A percentile compares a stretch with the other conserved stretches of the same genome.
These are phyloP conservation scores for Pyrus betulifolia DNA, from an alignment of 306 rosid species.

Conservation along the genomic window DNA sequence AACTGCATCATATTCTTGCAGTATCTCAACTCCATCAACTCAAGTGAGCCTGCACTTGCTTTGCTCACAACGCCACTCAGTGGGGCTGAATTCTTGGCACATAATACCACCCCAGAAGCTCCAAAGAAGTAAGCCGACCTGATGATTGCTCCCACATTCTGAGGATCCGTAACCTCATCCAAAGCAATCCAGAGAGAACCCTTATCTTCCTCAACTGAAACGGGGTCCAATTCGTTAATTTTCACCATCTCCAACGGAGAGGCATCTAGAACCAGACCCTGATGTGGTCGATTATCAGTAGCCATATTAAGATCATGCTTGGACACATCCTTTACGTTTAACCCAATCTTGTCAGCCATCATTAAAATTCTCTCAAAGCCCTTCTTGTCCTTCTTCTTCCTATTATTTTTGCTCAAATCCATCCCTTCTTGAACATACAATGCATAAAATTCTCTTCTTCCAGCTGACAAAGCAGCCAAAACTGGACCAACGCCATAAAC, in stretches of 20 bases:
- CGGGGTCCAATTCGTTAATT: constrained; percentile 60
- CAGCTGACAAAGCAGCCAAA: constrained; percentile 88
- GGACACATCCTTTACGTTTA: constrained; percentile 56
- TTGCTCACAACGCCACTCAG: constrained; percentile 90
- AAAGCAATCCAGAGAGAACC: constrained; percentile 84
- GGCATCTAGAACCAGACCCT: constrained; percentile 85
- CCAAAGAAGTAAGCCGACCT: constrained; percentile 90
- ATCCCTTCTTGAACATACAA: constrained; percentile 81
- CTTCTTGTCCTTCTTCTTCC: constrained; percentile 96
- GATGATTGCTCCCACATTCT: constrained; percentile 85
- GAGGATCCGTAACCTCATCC: constrained; percentile 97
- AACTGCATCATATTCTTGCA: constrained; percentile 97
- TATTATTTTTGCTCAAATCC: constrained; percentile 69
- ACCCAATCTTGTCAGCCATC: constrained; percentile 62
- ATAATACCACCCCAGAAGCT: constrained; percentile 78
- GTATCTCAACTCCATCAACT: constrained; percentile 79
- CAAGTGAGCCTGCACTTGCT: constrained; percentile 95
- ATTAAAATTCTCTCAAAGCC: constrained; percentile 73
- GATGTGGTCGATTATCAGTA: constrained; percentile 90
- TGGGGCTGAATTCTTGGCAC: constrained; percentile 93
- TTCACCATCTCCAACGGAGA: constrained; percentile 88
- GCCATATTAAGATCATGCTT: constrained; percentile 97
- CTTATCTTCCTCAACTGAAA: constrained; percentile 54
- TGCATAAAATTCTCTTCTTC: constrained; percentile 84
- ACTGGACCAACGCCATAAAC: constrained; percentile 93